Conservation (phyloP, 2,329 filamentous ascomycete species). For the Colletotrichum sp. region DNA sequence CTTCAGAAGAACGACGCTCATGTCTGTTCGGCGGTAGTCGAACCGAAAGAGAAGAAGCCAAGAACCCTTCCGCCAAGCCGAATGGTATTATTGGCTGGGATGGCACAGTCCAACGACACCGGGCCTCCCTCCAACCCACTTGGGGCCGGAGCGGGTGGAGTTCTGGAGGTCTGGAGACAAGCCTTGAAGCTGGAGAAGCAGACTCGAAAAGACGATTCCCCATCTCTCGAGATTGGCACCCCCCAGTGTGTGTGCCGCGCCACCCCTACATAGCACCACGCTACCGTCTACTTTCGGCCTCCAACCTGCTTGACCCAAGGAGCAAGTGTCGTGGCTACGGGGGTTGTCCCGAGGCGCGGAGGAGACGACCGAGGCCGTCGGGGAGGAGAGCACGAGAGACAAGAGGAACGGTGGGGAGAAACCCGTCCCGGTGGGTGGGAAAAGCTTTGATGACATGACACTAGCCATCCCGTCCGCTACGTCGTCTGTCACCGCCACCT, state of each 20-base stretch:
- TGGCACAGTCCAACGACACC: constrained; percentile 21
- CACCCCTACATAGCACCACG: background rate
- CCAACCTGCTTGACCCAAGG: background rate
- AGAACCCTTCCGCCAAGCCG: constrained; percentile 1
- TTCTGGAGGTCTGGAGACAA: constrained; percentile 11
- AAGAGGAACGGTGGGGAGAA: background rate
- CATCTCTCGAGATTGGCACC: background rate
- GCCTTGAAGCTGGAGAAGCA: constrained; percentile 18
- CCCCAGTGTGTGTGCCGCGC: background rate
- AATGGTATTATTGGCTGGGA: constrained; percentile 14
- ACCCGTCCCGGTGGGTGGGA: background rate
- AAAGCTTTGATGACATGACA: constrained; percentile 12
- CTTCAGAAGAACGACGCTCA: background rate
- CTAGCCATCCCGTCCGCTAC: background rate
- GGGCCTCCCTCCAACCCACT: constrained; percentile 5
- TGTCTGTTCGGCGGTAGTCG: constrained; percentile 29
- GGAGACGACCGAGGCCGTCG: background rate
- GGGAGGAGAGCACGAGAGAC: constrained; percentile 2
- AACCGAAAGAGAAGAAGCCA: constrained; percentile 24
- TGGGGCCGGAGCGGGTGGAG: background rate
- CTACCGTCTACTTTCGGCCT: background rate
- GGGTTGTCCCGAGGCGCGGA: constrained; percentile 3
- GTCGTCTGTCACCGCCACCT: constrained; percentile 12
- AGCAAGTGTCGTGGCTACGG: constrained; percentile 1
- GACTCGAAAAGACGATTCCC: background rate